phyloP scores from a whole-genome alignment of 2,329 filamentous ascomycete species.

The Colletotrichum sp. region DNA sequence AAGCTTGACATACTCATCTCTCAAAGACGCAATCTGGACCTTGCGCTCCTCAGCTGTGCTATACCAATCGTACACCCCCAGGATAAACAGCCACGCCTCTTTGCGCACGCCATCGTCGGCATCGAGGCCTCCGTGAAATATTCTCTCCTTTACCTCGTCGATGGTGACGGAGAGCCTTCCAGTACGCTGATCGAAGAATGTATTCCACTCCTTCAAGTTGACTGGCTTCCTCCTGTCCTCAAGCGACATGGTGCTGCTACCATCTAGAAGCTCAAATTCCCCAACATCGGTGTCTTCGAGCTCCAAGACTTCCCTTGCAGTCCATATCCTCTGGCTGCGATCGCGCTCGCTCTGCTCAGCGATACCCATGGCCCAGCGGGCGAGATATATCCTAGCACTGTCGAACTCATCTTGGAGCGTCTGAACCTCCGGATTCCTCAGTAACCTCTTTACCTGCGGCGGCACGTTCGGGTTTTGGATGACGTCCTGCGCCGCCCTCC shows the following conservation, averaged over 20 bases:
- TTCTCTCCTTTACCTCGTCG: slow-evolving; percentile 95
- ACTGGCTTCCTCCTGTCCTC: slow-evolving; percentile 80
- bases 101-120: slow-evolving; percentile 91
- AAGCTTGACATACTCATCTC: slow-evolving; percentile 92
- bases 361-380: slow-evolving; percentile 98
- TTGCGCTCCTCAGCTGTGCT: slow-evolving; percentile 86
- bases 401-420: slow-evolving; percentile 97
- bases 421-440: slow-evolving; percentile 93
- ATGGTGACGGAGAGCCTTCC: slow-evolving; percentile 80
- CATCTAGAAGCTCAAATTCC: slow-evolving; percentile 93
- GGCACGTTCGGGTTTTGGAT: slow-evolving; percentile 91
- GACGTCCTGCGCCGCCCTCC: slow-evolving; percentile 89
- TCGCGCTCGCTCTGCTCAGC: slow-evolving; percentile 95
- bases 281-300: slow-evolving; percentile 95
- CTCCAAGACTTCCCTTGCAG: slow-evolving; percentile 88
- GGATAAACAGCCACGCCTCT: slow-evolving; percentile 93
- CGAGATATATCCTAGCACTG: slow-evolving; percentile 91
- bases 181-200: slow-evolving; percentile 79
- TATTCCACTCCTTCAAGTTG: slow-evolving; percentile 86
- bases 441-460: slow-evolving; percentile 81
- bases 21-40: slow-evolving; percentile 80
- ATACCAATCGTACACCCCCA: slow-evolving; percentile 93
- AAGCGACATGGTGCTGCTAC: slow-evolving; percentile 74
- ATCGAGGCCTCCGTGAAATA: slow-evolving; percentile 93
- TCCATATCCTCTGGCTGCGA: slow-evolving; percentile 86